Conservation (phyloP, 345 rosid genomes). For the Arabidopsis arenosa region DNA sequence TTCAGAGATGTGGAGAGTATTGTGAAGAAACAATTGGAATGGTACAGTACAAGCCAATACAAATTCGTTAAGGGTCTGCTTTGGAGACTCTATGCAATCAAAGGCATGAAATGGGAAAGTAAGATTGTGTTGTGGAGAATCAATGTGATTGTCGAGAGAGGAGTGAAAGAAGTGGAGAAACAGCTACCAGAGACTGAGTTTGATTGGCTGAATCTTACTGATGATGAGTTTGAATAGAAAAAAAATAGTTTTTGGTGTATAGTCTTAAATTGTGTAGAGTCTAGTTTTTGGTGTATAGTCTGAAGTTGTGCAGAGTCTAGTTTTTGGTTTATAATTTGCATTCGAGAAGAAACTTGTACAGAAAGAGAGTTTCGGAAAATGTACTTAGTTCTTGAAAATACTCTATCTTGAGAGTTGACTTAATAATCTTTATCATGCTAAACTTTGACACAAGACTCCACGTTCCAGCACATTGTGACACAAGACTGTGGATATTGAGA, state of each 20-base stretch:
- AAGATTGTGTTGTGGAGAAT: constrained; percentile 6
- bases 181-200: background rate
- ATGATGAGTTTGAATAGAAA: background rate
- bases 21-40: background rate
- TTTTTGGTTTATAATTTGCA: background rate
- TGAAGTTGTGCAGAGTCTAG: background rate
- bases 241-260: background rate
- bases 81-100: background rate
- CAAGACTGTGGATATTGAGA: too few relatives aligned
- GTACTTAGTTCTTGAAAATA: background rate
- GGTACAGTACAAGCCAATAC: background rate
- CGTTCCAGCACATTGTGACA: too few relatives aligned
- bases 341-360: background rate
- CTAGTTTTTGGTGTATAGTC: background rate
- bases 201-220: background rate
- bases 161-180: background rate
- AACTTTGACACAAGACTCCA: too few relatives aligned
- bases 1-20: constrained; percentile 5
- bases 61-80: background rate
- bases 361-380: background rate
- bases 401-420: too few relatives aligned
- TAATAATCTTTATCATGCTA: too few relatives aligned
- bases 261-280: background rate
- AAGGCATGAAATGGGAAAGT: background rate
- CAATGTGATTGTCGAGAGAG: background rate